A percentile compares a stretch with the other conserved stretches of the same genome.
These are phyloP conservation scores for Boletus fagicola DNA, from an alignment of 768 basidiomycete species.

Conservation along the genomic window DNA sequence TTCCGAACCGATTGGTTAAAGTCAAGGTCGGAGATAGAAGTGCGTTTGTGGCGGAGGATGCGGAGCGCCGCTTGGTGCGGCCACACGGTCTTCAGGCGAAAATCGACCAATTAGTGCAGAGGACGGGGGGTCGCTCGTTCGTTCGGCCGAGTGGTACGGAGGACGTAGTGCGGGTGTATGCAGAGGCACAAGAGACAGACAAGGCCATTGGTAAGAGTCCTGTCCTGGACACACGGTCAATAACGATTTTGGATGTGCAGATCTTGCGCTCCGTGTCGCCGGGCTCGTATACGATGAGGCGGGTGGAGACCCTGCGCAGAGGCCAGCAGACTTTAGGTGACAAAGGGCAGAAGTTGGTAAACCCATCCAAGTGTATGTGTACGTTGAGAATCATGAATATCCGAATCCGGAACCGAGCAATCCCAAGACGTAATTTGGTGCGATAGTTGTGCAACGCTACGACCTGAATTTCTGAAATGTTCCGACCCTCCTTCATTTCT, in stretches of 20 bases:
- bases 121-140: constrained; percentile 85
- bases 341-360: neutral
- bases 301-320: constrained; percentile 70
- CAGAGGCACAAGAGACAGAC: constrained; percentile 73
- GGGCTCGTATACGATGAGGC: constrained; percentile 82
- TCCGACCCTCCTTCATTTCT: neutral
- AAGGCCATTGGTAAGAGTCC: constrained; percentile 72
- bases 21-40: constrained; percentile 82
- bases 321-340: constrained; percentile 80
- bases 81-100: constrained; percentile 78
- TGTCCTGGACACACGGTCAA: neutral
- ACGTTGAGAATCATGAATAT: neutral
- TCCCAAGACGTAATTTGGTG: constrained; percentile 22
- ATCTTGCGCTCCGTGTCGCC: constrained; percentile 82
- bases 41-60: constrained; percentile 88
- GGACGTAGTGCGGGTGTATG: constrained; percentile 96
- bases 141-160: constrained; percentile 97
- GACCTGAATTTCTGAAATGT: neutral
- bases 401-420: constrained; percentile 4
- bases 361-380: constrained; percentile 1
- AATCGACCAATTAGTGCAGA: constrained; percentile 81
- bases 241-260: constrained; percentile 37
- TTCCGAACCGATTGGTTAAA: constrained; percentile 94
- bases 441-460: constrained; percentile 11
- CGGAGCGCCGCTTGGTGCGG: constrained; percentile 82